Base-by-base conservation (phyloP, 176 grass and related monocot genomes). In the Triticum urartu region DNA sequence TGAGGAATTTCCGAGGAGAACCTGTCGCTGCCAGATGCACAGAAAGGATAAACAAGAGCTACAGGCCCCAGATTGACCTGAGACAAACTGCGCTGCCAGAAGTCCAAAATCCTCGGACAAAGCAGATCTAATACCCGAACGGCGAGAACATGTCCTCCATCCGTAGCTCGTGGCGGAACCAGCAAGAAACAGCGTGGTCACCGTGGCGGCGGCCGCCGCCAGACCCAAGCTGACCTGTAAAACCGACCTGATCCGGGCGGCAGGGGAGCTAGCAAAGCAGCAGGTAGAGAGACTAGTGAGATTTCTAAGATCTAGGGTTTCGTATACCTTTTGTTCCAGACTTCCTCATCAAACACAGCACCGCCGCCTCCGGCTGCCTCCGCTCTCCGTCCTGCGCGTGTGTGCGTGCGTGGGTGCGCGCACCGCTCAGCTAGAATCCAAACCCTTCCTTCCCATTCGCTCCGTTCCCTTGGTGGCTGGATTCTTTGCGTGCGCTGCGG, bases 281-380 rank as follows among this genome's bases (percentile, higher is more conserved):
- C 73, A 78, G 79, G 79, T 80, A 67, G 63, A 75, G 89, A 63
- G 64, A 48, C 26, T 68, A 89, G 9, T 81, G 38, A 88, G 81
- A 91, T 78, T 87, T 85, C 81, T 91, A 88, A 91, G 86, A 91
- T 88, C 89, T 91, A 91, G 82, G 77, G 64, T 91, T 81, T 62
- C 86, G 38, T 85, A 81, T 91, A 91, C 89, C 89, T 91, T 88
- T 91, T 69, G 62, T 78, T 77, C 86, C 89, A 64, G 81, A 85
- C 86, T 91, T 91, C 85, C 60, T 84, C 89, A 84, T 87, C 89
- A 88, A 88, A 70, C 50, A 70, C 77, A 33, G 77, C 64, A 54
- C 64, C 80, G 80, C 85, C 43, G 33, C 56, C 66, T 64, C 75
- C 39, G 34, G 59, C 80, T 26, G 18, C 35, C 34, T 35, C 60